A percentile compares a stretch with the other conserved stretches of the same genome.
Evolutionary conservation across 257 asterid genomes (phyloP).

Genomic region (Penstemon newberryi): DNA sequence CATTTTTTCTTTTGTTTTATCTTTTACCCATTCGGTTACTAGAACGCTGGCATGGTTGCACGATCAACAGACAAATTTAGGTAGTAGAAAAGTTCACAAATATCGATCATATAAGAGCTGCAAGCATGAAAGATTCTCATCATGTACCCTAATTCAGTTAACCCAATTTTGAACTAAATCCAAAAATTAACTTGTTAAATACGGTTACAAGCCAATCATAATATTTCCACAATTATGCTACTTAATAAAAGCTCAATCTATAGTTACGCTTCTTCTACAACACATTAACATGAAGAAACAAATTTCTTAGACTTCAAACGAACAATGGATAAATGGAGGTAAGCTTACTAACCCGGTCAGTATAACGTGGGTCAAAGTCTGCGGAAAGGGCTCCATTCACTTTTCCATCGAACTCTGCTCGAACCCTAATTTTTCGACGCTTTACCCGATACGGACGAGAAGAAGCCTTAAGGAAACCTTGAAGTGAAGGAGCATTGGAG

Average conservation of each 20-base stretch:
- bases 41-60: no score
- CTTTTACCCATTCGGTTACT: no score
- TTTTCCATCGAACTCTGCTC: conserved; percentile 66
- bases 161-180: conserved; percentile 1
- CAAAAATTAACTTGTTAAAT: no score
- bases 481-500: conserved; percentile 34
- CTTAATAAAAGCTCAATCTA: background rate
- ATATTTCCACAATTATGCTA: background rate
- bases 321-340: background rate
- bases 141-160: background rate
- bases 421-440: conserved; percentile 58
- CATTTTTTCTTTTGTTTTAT: no score
- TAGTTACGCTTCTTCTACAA: conserved; percentile 1
- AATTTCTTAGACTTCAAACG: background rate
- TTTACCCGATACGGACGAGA: conserved; percentile 29
- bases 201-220: no score
- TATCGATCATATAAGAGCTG: no score
- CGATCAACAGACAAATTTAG: no score
- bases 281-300: conserved; percentile 8
- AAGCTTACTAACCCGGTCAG: conserved; percentile 68
- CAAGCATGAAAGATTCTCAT: no score
- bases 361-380: conserved; percentile 80
- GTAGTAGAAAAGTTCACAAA: no score
- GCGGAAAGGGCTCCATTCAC: conserved; percentile 70
- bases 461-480: conserved; percentile 29